Conservation (phyloP, 805 yeast genomes). For the Starmerella asiatica region DNA sequence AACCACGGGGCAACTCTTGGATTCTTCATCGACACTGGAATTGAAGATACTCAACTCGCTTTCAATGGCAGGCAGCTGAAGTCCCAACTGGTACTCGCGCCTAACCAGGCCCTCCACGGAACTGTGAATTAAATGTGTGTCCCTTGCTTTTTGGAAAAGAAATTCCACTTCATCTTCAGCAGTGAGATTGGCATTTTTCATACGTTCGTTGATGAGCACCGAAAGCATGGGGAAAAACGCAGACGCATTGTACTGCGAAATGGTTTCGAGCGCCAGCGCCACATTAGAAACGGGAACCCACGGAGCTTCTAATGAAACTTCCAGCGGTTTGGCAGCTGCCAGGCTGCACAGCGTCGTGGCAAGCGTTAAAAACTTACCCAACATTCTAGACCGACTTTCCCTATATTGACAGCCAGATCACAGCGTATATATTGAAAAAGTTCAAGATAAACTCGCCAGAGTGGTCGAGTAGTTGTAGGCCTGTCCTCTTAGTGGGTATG, state of each 20-base stretch:
- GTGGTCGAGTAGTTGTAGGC: no score
- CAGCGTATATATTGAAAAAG: no score
- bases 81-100: constrained; percentile 35
- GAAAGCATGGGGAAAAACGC: constrained; percentile 27
- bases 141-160: constrained; percentile 17
- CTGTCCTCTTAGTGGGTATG: no score
- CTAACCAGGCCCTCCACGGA: constrained; percentile 24
- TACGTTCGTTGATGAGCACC: constrained; percentile 15
- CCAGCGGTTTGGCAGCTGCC: constrained; percentile 9
- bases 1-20: constrained; percentile 34
- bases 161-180: constrained; percentile 9
- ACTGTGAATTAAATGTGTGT: constrained; percentile 12
- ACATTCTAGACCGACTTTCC: no score
- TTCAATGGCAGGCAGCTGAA: constrained; percentile 48
- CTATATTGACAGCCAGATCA: no score
- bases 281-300: constrained; percentile 7
- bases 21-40: constrained; percentile 24
- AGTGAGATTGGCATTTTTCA: constrained; percentile 12
- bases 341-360: neutral
- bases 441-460: no score
- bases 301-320: constrained; percentile 11
- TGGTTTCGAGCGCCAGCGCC: constrained; percentile 22
- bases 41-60: constrained; percentile 47
- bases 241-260: constrained; percentile 24
- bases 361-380: neutral